Conservation (phyloP, 2,329 filamentous ascomycete genomes). For the Venturia oleaginea region DNA sequence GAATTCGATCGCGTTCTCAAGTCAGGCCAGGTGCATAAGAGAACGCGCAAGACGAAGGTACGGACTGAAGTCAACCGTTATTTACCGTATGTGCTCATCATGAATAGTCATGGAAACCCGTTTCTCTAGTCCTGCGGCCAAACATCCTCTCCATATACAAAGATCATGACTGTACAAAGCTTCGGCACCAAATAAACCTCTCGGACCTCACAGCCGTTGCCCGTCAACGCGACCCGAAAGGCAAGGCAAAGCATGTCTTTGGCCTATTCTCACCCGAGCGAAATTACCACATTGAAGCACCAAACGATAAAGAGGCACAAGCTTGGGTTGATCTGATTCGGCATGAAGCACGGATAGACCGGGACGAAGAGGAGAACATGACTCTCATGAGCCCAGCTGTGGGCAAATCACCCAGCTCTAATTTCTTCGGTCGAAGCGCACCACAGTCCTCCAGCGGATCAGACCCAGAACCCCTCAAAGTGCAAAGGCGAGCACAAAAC, state of each 20-base stretch:
- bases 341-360: slow-evolving; percentile 70
- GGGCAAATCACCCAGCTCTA: slow-evolving; percentile 7
- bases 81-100: slow-evolving; percentile 9
- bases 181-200: slow-evolving; percentile 79
- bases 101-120: slow-evolving; percentile 74
- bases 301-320: slow-evolving; percentile 62
- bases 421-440: slow-evolving; percentile 17
- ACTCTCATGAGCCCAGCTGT: slow-evolving; percentile 10
- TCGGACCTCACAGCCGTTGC: slow-evolving; percentile 88
- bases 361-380: slow-evolving; percentile 51
- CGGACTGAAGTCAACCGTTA: slow-evolving; percentile 5
- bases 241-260: slow-evolving; percentile 79
- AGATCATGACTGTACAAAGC: slow-evolving; percentile 77
- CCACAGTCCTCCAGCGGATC: not conserved
- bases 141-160: slow-evolving; percentile 91
- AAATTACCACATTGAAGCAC: slow-evolving; percentile 84
- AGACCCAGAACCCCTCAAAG: not conserved
- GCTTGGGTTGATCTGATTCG: slow-evolving; percentile 82
- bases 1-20: slow-evolving; percentile 93
- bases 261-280: slow-evolving; percentile 83
- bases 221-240: slow-evolving; percentile 78
- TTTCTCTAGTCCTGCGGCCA: slow-evolving; percentile 82
- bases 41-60: slow-evolving; percentile 91
- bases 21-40: slow-evolving; percentile 74
- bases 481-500: not conserved